Base-by-base conservation (phyloP, 2,329 filamentous ascomycete species). In the Dryadomyces quercus-mongolicae region DNA sequence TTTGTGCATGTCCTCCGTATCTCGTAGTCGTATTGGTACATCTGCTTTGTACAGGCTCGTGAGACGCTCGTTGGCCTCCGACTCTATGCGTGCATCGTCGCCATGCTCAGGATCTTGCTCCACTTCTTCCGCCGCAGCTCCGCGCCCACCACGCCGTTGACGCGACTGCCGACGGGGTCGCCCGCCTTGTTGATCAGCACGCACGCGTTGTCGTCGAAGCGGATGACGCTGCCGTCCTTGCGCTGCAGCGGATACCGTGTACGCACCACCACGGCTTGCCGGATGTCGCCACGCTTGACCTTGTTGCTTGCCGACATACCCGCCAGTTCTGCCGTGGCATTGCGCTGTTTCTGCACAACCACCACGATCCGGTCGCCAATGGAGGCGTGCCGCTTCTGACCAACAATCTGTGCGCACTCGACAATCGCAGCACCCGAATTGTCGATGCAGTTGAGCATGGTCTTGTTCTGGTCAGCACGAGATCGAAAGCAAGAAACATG, bases 391-490 rank as follows among this genome's bases (percentile, higher is more conserved):
- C 83, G 77, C 75, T 96, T 95, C 74, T 92, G 93, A 66, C 88
- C 88, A 65, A 98, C 76, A 59, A 97, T 86, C 68, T 92, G 86
- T 68, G 86, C 88, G 74, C 93, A 98, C 75, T 98, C 93, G 73
- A 97, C 93, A 62, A 98, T 78, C 64, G 93, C 91, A 62, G 93
- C 93, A 68, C 93, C 93, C 61, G 93, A 97, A 77, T 96, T 98
- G 85, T 98, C 93, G 82, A 98, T 97, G 84, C 93, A 97, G 74
- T 93, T 96, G 65, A 98, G 81, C 82, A 98, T 89, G 68, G 91
- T 87, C 93, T 96, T n/a, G n/a, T n/a, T 31, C 8, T 31, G 25
- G 25, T 31, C 25, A 31, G 25, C 8, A 8, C 25, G 25, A 31
- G 25, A 4, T 31, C 25, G 25, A 8, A 31, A 31, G 25, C 25